Evolutionary conservation across 148 eudicot species (phyloP).

Genomic region (Arbutus unedo): DNA sequence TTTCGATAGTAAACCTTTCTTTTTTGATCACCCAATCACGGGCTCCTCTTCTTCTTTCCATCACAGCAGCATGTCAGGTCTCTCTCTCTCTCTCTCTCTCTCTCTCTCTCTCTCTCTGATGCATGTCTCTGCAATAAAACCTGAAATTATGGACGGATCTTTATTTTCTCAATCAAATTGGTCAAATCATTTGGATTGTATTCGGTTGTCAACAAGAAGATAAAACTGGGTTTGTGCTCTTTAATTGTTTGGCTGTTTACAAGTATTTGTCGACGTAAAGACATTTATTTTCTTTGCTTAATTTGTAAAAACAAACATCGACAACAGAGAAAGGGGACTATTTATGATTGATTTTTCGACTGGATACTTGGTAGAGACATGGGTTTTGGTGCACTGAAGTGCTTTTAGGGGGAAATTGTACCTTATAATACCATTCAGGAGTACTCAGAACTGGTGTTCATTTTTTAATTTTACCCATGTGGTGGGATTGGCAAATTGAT

Average conservation of each 20-base stretch:
- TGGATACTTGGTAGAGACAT: too few relatives aligned
- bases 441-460: neutral
- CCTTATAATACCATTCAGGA: neutral
- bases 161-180: neutral
- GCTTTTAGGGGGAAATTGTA: neutral
- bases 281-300: neutral
- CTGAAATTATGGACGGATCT: neutral
- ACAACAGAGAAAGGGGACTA: too few relatives aligned
- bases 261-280: neutral
- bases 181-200: neutral
- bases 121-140: neutral
- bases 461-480: neutral
- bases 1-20: neutral
- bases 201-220: neutral
- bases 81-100: too few relatives aligned
- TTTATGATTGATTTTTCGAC: too few relatives aligned
- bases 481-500: too few relatives aligned
- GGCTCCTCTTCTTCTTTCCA: neutral
- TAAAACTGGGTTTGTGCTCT: neutral
- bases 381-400: too few relatives aligned
- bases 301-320: too few relatives aligned
- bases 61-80: neutral
- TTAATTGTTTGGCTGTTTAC: neutral
- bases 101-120: slow-evolving; percentile 3
- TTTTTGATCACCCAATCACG: neutral